Percentiles rank a stretch among this genome's conserved stretches.
Conservation (phyloP, 225 moss, liverwort and hornwort species). For the Lunularia cruciata region DNA sequence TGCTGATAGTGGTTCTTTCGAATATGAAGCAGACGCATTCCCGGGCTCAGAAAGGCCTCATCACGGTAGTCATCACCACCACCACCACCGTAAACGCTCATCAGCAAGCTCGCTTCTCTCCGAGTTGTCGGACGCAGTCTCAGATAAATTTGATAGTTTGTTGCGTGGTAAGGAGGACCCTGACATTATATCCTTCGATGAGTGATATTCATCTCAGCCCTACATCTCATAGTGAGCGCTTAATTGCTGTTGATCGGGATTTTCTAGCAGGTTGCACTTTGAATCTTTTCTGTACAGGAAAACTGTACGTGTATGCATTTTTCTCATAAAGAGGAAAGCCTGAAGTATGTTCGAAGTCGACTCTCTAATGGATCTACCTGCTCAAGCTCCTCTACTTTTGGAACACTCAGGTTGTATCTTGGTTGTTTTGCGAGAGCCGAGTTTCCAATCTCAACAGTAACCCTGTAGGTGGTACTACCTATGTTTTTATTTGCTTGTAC, state of each 20-base stretch:
- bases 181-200: constrained; percentile 16
- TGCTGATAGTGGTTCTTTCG: background rate
- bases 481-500: background rate
- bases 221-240: constrained; percentile 6
- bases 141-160: background rate
- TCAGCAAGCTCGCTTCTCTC: background rate
- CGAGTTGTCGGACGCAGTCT: background rate
- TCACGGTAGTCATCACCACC: background rate
- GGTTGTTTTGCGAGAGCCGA: background rate
- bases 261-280: background rate
- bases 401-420: constrained; percentile 3
- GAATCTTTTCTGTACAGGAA: constrained; percentile 2
- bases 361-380: constrained; percentile 2
- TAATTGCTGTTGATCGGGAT: background rate
- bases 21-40: too few species aligned
- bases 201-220: constrained; percentile 12
- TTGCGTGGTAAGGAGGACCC: constrained; percentile 13
- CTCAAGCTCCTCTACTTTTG: constrained; percentile 4
- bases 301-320: constrained; percentile 8
- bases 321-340: constrained; percentile 1
- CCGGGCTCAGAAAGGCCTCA: too few species aligned
- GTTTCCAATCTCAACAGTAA: background rate
- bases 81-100: background rate
- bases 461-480: background rate
- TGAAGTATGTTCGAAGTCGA: background rate